These are phyloP conservation scores for Phoma herbarum DNA, from an alignment of 2,329 filamentous ascomycete species.

Conservation along the genomic window DNA sequence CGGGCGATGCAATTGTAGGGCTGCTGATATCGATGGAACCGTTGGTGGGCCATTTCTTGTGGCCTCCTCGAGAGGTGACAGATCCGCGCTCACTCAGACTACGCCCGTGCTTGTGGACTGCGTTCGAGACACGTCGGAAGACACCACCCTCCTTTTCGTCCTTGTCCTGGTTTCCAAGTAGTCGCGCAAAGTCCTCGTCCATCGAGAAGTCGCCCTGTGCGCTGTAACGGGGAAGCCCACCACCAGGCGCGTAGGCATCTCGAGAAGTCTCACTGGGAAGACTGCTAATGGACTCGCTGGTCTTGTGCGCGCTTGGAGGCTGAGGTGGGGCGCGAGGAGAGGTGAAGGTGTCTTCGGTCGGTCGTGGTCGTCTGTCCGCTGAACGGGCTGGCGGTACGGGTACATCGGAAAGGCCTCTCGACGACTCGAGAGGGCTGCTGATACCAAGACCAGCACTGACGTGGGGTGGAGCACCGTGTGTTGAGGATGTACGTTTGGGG, in stretches of 20 bases:
- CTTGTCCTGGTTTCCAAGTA: conserved; percentile 76
- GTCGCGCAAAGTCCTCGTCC: conserved; percentile 94
- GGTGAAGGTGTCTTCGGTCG: conserved; percentile 54
- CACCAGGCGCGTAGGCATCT: conserved; percentile 33
- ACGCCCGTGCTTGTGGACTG: conserved; percentile 83
- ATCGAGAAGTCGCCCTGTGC: conserved; percentile 87
- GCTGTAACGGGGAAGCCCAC: conserved; percentile 64
- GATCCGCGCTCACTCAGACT: conserved; percentile 75
- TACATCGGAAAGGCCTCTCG: conserved; percentile 54
- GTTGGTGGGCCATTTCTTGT: conserved; percentile 54
- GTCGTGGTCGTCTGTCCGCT: conserved; percentile 56
- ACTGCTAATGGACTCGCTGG: conserved; percentile 57
- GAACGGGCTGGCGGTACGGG: conserved; percentile 57
- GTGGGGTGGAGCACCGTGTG: conserved; percentile 38
- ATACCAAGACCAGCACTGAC: conserved; percentile 55
- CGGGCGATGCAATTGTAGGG: conserved; percentile 69
- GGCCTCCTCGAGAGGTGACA: conserved; percentile 42
- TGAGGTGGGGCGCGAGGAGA: conserved; percentile 57
- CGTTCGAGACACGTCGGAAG: conserved; percentile 88
- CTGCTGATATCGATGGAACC: conserved; percentile 69
- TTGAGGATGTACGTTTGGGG: conserved; percentile 54
- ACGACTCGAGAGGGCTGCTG: conserved; percentile 53
- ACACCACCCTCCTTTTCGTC: conserved; percentile 59
- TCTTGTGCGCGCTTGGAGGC: conserved; percentile 53
- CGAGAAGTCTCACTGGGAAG: conserved; percentile 53